phyloP scores from a whole-genome alignment of 305 asterid species.

The Fraxinus paxiana region DNA sequence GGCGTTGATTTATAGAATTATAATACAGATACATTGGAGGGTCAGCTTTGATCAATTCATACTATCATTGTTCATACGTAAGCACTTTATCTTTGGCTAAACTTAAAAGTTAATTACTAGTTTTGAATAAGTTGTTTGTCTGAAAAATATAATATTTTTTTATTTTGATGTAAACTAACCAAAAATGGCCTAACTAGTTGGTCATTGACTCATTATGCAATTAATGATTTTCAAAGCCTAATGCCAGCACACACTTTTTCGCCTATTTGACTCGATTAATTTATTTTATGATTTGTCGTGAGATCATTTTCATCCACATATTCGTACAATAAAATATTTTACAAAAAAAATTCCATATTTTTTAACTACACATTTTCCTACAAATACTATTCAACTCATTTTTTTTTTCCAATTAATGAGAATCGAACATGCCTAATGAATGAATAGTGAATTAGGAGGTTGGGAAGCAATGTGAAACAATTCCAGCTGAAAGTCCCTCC shows the following conservation, averaged over 20 bases:
- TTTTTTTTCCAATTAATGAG: too few relatives aligned
- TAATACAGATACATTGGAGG: not conserved
- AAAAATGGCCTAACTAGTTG: not conserved
- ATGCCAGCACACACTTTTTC: not conserved
- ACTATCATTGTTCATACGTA: not conserved
- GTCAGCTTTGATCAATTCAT: not conserved
- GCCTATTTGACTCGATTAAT: not conserved
- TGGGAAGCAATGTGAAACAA: not conserved
- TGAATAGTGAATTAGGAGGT: not conserved
- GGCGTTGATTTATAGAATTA: not conserved
- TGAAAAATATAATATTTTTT: not conserved
- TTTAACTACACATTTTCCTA: too few relatives aligned
- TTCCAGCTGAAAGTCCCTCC: not conserved
- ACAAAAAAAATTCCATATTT: too few relatives aligned
- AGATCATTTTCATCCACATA: not conserved
- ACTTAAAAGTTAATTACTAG: not conserved
- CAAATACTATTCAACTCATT: too few relatives aligned
- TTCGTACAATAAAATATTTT: not conserved
- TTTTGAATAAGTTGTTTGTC: not conserved
- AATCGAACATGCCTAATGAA: not conserved
- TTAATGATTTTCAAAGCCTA: not conserved
- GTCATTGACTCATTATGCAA: not conserved
- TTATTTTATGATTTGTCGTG: too few relatives aligned
- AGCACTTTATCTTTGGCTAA: not conserved
- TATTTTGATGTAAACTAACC: not conserved